Evolutionary conservation across 108 stramenopile species (phyloP).

Genomic region (Skeletonema grethae): DNA sequence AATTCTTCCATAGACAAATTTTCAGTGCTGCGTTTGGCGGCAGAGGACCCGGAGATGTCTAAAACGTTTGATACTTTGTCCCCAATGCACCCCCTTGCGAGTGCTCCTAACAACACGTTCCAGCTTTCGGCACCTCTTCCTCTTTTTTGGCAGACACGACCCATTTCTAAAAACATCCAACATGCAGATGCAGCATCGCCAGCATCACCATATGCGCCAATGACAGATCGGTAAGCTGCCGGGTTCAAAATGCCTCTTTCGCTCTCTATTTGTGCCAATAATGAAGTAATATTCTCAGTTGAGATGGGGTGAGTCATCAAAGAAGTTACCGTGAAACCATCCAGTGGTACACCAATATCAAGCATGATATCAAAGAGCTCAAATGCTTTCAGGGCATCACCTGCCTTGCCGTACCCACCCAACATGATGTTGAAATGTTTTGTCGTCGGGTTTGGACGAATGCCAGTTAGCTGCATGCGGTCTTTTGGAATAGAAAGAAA

Average conservation of each 20-base stretch:
- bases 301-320: constrained; percentile 63
- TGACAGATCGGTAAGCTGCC: constrained; percentile 59
- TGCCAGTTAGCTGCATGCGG: constrained; percentile 28
- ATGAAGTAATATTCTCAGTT: constrained; percentile 45
- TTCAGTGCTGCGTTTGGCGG: constrained; percentile 14
- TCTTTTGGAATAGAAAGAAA: constrained; percentile 42
- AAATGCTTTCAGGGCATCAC: constrained; percentile 36
- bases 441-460: constrained; percentile 42
- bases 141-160: constrained; percentile 16
- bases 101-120: constrained; percentile 71
- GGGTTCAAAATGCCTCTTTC: constrained; percentile 35
- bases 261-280: constrained; percentile 36
- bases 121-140: constrained; percentile 49
- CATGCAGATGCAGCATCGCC: constrained; percentile 72
- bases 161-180: constrained; percentile 54
- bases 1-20: background rate
- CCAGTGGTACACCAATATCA: constrained; percentile 43
- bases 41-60: constrained; percentile 26
- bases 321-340: constrained; percentile 62
- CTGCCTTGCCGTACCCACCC: constrained; percentile 61
- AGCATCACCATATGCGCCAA: constrained; percentile 59
- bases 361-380: constrained; percentile 59
- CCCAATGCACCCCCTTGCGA: constrained; percentile 23
- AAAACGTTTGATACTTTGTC: background rate
- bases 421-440: constrained; percentile 79